Conservation (phyloP, 2,329 filamentous ascomycete species). For the Claviceps sorghi region DNA sequence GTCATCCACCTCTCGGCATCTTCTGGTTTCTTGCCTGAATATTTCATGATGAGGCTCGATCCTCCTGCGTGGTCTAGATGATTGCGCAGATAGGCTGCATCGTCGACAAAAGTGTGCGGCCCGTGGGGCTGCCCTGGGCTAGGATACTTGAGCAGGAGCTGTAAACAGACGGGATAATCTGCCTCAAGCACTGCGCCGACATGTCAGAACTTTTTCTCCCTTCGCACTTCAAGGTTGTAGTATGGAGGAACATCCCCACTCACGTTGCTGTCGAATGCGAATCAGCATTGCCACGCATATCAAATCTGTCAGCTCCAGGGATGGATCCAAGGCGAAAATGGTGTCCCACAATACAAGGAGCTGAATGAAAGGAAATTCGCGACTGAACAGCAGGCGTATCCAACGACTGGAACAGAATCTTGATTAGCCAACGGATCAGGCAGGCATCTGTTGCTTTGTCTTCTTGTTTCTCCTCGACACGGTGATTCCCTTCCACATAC, state of each 20-base stretch:
- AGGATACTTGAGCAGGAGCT: constrained; percentile 73
- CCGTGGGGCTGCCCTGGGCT: constrained; percentile 45
- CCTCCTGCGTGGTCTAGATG: constrained; percentile 51
- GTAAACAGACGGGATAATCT: constrained; percentile 76
- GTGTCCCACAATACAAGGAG: constrained; percentile 79
- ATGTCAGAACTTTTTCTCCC: constrained; percentile 11
- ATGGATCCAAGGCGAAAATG: constrained; percentile 73
- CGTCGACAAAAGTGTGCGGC: constrained; percentile 69
- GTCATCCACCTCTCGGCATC: background rate
- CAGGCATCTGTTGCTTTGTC: background rate
- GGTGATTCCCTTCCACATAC: constrained; percentile 29
- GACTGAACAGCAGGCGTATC: constrained; percentile 82
- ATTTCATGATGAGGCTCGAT: constrained; percentile 52
- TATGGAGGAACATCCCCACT: constrained; percentile 17
- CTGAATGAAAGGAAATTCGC: constrained; percentile 83
- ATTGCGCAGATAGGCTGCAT: constrained; percentile 60
- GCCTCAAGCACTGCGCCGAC: constrained; percentile 53
- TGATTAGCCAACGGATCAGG: constrained; percentile 1
- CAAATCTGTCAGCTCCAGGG: constrained; percentile 67
- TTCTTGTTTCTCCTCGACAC: background rate
- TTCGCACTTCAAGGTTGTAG: background rate
- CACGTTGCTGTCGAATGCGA: constrained; percentile 77
- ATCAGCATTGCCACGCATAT: constrained; percentile 92
- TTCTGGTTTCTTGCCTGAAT: constrained; percentile 44
- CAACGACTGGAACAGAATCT: constrained; percentile 49